Evolutionary conservation across 2,329 filamentous ascomycete species (phyloP).

Genomic region (Cyphellophora attinorum): DNA sequence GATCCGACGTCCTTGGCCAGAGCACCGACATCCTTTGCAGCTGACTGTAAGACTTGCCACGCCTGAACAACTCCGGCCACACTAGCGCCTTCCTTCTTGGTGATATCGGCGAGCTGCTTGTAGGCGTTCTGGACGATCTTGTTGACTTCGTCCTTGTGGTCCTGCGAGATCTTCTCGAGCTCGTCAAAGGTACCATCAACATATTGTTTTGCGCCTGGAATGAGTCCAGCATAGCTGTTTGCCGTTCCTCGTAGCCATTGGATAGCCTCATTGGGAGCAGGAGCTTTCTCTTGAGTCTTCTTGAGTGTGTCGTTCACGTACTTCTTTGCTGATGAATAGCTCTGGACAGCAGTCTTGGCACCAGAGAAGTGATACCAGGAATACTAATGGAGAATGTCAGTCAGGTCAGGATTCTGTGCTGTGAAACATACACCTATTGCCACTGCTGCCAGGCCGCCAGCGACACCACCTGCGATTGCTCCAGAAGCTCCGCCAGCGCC

Average conservation of each 20-base stretch:
- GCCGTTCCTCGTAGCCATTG: constrained; percentile 56
- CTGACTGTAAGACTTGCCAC: constrained; percentile 54
- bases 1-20: constrained; percentile 53
- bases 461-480: not conserved
- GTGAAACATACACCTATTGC: not conserved
- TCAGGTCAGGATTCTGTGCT: no score
- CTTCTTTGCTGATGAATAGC: constrained; percentile 46
- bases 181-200: constrained; percentile 63
- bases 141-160: constrained; percentile 62
- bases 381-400: not conserved
- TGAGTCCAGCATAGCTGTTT: constrained; percentile 59
- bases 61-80: constrained; percentile 53
- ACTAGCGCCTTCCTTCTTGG: constrained; percentile 50
- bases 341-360: constrained; percentile 36
- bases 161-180: constrained; percentile 56
- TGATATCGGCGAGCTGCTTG: constrained; percentile 53
- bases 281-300: constrained; percentile 53
- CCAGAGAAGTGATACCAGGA: constrained; percentile 46
- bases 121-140: constrained; percentile 59
- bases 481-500: not conserved
- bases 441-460: not conserved
- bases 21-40: constrained; percentile 49
- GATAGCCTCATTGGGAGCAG: constrained; percentile 58
- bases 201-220: constrained; percentile 60
- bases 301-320: constrained; percentile 52